Conservation (phyloP, 805 yeast genomes). For the Pichia rugopelliculosa region DNA sequence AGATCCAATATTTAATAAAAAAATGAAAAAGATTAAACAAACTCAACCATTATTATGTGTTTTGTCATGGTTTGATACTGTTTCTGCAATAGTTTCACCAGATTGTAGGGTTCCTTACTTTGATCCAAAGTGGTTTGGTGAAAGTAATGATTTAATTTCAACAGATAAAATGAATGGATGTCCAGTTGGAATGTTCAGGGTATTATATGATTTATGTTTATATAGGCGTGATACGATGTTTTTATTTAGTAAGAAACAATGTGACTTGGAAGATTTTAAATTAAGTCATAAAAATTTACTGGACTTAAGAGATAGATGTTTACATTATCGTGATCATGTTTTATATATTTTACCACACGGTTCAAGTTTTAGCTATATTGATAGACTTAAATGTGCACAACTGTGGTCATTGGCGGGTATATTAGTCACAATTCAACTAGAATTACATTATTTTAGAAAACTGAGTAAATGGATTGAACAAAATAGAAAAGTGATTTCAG, state of each 20-base stretch:
- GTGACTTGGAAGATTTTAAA: background rate
- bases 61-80: conserved; percentile 55
- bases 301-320: conserved; percentile 6
- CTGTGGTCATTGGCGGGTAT: conserved; percentile 43
- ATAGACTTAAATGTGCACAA: conserved; percentile 44
- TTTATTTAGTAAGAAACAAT: conserved; percentile 1
- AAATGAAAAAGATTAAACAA: conserved; percentile 41
- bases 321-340: conserved; percentile 44
- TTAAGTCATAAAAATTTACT: background rate
- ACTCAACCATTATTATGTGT: conserved; percentile 42
- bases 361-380: conserved; percentile 28
- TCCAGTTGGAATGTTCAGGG: conserved; percentile 48
- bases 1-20: conserved; percentile 36
- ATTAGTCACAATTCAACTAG: conserved; percentile 6
- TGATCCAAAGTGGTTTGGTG: conserved; percentile 47
- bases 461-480: background rate
- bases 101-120: conserved; percentile 51
- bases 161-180: conserved; percentile 53
- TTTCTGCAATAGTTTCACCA: conserved; percentile 47
- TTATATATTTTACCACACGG: conserved; percentile 20
- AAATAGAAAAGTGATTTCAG: background rate
- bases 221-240: conserved; percentile 2
- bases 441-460: conserved; percentile 7
- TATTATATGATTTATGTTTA: conserved; percentile 22
- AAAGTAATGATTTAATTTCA: conserved; percentile 34